A percentile compares a stretch with the other conserved stretches of the same genome.
Evolutionary conservation across 2,329 filamentous ascomycete genomes (phyloP).

Genomic region (Thielaviopsis populi): DNA sequence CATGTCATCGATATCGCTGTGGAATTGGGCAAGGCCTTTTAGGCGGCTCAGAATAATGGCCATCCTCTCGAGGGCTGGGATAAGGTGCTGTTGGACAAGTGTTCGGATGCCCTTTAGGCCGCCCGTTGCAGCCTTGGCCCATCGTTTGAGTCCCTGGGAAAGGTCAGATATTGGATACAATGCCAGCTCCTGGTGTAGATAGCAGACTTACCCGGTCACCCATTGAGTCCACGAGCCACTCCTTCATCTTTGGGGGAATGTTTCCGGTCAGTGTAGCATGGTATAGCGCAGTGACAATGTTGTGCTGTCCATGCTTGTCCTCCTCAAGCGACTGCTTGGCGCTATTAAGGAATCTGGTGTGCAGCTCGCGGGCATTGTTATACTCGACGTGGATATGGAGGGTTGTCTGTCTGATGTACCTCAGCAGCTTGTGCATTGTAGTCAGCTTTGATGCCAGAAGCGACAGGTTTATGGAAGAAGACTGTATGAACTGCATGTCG

Average conservation of each 20-base stretch:
- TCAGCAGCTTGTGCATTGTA: conserved; percentile 68
- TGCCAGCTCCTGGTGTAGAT: not conserved
- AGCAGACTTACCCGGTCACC: conserved; percentile 52
- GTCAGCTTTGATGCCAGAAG: conserved; percentile 77
- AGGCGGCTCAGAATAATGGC: conserved; percentile 69
- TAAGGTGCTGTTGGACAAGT: conserved; percentile 71
- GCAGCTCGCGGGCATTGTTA: conserved; percentile 67
- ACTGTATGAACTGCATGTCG: conserved; percentile 69
- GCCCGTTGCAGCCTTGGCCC: conserved; percentile 73
- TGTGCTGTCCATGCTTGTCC: conserved; percentile 45
- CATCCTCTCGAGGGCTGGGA: conserved; percentile 75
- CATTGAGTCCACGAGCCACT: conserved; percentile 79
- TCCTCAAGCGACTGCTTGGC: conserved; percentile 49
- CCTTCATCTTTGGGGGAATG: conserved; percentile 57
- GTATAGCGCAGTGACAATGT: conserved; percentile 63
- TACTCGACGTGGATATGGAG: conserved; percentile 68
- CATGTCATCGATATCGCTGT: conserved; percentile 49
- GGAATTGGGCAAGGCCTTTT: conserved; percentile 67
- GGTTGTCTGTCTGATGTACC: conserved; percentile 71
- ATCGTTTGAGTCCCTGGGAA: conserved; percentile 69
- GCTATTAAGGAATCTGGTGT: conserved; percentile 50
- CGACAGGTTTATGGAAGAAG: conserved; percentile 65
- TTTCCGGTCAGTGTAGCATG: conserved; percentile 76
- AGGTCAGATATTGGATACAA: not conserved
- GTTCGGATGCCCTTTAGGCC: conserved; percentile 65